phyloP scores from a whole-genome alignment of 257 asterid species.

The Nicotiana sylvestris region DNA sequence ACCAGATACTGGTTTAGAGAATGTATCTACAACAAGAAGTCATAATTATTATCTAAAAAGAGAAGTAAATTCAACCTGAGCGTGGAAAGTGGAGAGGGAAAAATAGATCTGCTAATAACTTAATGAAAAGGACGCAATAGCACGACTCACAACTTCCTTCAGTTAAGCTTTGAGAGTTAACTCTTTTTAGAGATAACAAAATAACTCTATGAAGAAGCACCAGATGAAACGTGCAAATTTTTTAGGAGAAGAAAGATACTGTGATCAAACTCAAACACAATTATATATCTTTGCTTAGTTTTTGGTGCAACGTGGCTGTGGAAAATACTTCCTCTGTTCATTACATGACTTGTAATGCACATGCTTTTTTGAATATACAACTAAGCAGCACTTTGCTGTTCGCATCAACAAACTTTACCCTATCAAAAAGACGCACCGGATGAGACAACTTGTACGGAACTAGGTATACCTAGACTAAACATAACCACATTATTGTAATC shows the following conservation, averaged over 20 bases:
- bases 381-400: too few relatives aligned
- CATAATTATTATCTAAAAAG: slow-evolving; percentile 1
- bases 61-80: neutral
- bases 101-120: neutral
- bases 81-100: neutral
- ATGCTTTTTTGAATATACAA: too few relatives aligned
- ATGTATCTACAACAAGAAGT: slow-evolving; percentile 56
- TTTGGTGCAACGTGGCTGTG: too few relatives aligned
- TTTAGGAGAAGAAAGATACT: too few relatives aligned
- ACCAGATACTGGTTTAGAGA: slow-evolving; percentile 70
- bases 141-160: neutral
- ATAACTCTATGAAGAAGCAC: neutral
- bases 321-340: too few relatives aligned
- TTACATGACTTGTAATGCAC: too few relatives aligned
- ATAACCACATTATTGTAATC: neutral
- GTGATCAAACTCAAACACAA: too few relatives aligned
- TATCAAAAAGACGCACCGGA: neutral
- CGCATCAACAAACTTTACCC: too few relatives aligned
- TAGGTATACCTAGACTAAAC: neutral
- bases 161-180: neutral
- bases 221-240: neutral
- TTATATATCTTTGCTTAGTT: too few relatives aligned
- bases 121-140: neutral
- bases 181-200: neutral
- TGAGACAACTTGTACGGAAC: neutral